Base-by-base conservation (phyloP, 805 yeast species). In the Kluyveromyces lactis region DNA sequence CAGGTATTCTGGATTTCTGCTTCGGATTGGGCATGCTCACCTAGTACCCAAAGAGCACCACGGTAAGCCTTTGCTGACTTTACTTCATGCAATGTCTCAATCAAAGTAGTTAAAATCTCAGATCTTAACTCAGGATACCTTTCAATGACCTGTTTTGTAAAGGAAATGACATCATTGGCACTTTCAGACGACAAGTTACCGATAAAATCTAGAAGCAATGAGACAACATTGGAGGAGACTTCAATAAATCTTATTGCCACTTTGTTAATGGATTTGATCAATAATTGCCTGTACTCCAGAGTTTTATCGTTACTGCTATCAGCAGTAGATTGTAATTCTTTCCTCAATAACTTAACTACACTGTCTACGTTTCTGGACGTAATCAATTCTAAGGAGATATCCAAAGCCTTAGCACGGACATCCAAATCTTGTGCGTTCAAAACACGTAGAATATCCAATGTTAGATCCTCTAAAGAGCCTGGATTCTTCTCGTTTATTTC, bases 31-130 rank as follows among this genome's bases (percentile, higher is more conserved):
- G 89, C 69, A 62, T 87, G 92, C 64, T 94, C 98, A 62, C 99
- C 98, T 52, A 92, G 65, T 37, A 92, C 80, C 99, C 99, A 92
- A 44, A 94, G 69, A 0, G 95, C 86, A 23, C 95, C 95, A 49
- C 97, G 79, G 66, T 79, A 83, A 9, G 92, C 95, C 53, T 87
- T 87, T 10, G 95, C 95, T 43, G 92, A 80, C 57, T 79, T 84
- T 37, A 86, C 79, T 18, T 68, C 67, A 19, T 76, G 76, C 55
- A 92, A 69, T 11, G 86, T 67, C 7, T 52, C 51, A 32, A 86
- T 63, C 44, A 92, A 73, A 50, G 81, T 78, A 33, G 62, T 58
- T 41, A 92, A 62, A 35, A 87, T 81, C 15, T 75, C 62, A 16
- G 69, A 62, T 56, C 95, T 77, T 50, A 86, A 70, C 41, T 78